Percentiles rank a stretch among this genome's conserved stretches.
Conservation (phyloP, 163 green algal genomes). For the Volvox carteri region DNA sequence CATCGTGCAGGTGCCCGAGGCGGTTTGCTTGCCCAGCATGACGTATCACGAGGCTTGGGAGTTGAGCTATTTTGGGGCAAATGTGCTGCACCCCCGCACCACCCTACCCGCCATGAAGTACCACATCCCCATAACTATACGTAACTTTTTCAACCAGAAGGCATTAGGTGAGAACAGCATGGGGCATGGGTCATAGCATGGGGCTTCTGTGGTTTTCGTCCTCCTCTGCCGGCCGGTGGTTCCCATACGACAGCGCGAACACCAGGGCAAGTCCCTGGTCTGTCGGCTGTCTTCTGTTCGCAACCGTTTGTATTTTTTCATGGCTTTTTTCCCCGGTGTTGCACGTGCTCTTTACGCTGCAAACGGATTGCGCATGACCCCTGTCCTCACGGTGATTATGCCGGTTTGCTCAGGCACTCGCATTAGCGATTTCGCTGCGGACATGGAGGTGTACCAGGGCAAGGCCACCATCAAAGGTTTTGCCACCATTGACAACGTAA, state of each 20-base stretch:
- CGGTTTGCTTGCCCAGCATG: conserved; percentile 91
- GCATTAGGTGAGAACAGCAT: conserved; percentile 74
- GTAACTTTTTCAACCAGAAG: conserved; percentile 97
- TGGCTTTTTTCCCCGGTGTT: too few species aligned
- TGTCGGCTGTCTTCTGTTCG: too few species aligned
- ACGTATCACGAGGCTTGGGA: conserved; percentile 98
- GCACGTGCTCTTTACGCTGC: too few species aligned
- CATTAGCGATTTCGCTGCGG: conserved; percentile 75
- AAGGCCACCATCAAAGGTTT: conserved; percentile 93
- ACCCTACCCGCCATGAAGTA: conserved; percentile 96
- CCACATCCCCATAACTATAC: conserved; percentile 94
- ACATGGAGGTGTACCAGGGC: conserved; percentile 63
- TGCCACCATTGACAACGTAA: conserved; percentile 96
- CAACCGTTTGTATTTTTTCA: too few species aligned
- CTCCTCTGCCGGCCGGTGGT: too few species aligned
- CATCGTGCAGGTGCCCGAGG: conserved; percentile 87
- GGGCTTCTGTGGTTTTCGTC: too few species aligned
- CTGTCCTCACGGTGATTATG: too few species aligned
- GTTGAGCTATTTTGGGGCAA: conserved; percentile 99
- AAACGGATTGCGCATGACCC: too few species aligned
- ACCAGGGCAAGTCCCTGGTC: too few species aligned
- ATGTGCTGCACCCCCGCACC: conserved; percentile 97
- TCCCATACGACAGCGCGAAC: too few species aligned
- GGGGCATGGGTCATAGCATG: too few species aligned
- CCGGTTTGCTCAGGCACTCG: conserved; percentile 85